Evolutionary conservation across 441 rosid species (phyloP), one percentile per base, ranked within the genome.

Genomic region (Eugenia klotzschiana): DNA sequence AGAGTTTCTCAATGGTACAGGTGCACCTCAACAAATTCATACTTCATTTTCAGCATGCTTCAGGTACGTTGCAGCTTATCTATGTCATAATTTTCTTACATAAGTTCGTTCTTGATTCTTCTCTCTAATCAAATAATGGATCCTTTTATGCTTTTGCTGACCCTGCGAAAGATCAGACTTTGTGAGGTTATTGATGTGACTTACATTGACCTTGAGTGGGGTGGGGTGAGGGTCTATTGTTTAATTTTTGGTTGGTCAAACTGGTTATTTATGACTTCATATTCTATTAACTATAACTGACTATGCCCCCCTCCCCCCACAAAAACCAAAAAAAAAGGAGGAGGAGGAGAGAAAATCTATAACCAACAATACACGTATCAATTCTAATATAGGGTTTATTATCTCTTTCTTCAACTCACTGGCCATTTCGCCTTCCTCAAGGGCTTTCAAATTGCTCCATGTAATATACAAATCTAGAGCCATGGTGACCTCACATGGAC

Each of bases 31-130:
- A 20, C 57, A 69, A 95, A 97, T 89, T 93, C 96, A 6, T 89
- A 88, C 91, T 97, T 97, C 90, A 94, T 95, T 85, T 92, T 90
- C 88, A 89, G 82, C 90, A 95, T 97, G 95, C 96, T 95, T 89
- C 96, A 94, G 95, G 99, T 93, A 64, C 83, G 91, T 88, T 85
- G 85, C 51, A 83, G 51, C 69, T 80, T 72, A 73, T 69, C 77
- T 20, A 69, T 69, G 46, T 25, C 46, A 69, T 69, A 69, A 37
- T 81, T 74, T 79, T 85, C 58, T 60, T 55, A 7, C 18, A 33
- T 81, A 64, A 69, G 37, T 29, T 18, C 4, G 0, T 40, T 54
- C 14, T 40, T 55, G 20, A 79, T 79, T 64, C 26, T 83, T 69
- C 50, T 60, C 25, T 29, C 82, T 37, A 20, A 40, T 74, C 40